Conservation (phyloP, 1,284 basidiomycete species). For the Cutaneotrichosporon cavernicola region DNA sequence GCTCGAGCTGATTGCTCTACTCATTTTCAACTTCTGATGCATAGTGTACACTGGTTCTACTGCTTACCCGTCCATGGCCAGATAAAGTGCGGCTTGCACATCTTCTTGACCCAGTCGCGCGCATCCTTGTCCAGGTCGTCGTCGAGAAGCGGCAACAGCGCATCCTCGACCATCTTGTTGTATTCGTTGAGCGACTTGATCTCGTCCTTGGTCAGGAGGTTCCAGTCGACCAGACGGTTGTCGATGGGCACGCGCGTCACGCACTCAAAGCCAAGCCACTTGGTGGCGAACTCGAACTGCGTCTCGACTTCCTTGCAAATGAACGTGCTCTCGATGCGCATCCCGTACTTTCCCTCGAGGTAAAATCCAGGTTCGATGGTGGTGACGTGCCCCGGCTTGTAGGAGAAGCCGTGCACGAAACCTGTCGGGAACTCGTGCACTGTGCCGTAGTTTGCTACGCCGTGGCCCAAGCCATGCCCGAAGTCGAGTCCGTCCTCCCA, state of each 20-base stretch:
- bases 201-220: slow-evolving; percentile 80
- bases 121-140: slow-evolving; percentile 43
- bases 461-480: slow-evolving; percentile 53
- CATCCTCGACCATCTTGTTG: slow-evolving; percentile 72
- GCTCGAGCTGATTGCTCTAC: background rate
- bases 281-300: slow-evolving; percentile 62
- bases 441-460: slow-evolving; percentile 42
- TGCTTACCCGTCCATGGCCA: slow-evolving; percentile 39
- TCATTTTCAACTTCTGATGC: background rate
- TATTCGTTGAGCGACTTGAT: slow-evolving; percentile 89
- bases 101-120: slow-evolving; percentile 49
- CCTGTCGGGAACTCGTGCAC: slow-evolving; percentile 49
- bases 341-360: slow-evolving; percentile 77
- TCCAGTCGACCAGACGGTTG: slow-evolving; percentile 80
- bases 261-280: slow-evolving; percentile 83
- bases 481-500: slow-evolving; percentile 87
- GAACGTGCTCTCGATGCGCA: slow-evolving; percentile 83
- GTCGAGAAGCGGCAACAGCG: slow-evolving; percentile 66
- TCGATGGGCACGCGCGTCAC: slow-evolving; percentile 91
- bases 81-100: slow-evolving; percentile 47
- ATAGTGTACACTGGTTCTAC: slow-evolving; percentile 4
- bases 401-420: slow-evolving; percentile 55
- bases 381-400: slow-evolving; percentile 79
- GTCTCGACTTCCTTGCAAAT: slow-evolving; percentile 64
- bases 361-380: slow-evolving; percentile 68